phyloP scores from a whole-genome alignment of 768 basidiomycete species.

The Zangia roseola region DNA sequence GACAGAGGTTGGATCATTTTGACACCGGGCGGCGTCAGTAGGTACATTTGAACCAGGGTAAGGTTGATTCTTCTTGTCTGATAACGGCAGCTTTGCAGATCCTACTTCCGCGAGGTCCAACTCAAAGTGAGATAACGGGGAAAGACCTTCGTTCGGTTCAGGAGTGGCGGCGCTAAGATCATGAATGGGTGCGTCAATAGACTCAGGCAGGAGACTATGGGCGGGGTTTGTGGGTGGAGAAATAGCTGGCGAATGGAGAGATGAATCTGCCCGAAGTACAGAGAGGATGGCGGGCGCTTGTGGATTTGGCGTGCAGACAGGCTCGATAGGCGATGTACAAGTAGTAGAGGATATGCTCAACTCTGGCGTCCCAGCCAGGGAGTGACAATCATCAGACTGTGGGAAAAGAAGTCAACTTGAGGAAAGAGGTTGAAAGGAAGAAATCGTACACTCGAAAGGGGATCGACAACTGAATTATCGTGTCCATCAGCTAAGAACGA shows the following conservation, averaged over 20 bases:
- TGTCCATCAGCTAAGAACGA: slow-evolving; percentile 32
- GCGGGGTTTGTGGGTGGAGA: not conserved
- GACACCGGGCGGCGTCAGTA: not conserved
- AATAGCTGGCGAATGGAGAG: not conserved
- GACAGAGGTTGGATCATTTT: not conserved
- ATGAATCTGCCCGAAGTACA: not conserved
- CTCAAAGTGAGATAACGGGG: slow-evolving; percentile 26
- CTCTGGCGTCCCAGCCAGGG: slow-evolving; percentile 8
- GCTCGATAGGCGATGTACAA: slow-evolving; percentile 12
- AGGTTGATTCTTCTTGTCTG: slow-evolving; percentile 22
- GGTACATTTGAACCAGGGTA: slow-evolving; percentile 1
- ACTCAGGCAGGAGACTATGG: not conserved
- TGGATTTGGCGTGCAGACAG: not conserved
- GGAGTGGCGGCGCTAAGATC: not conserved
- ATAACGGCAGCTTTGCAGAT: slow-evolving; percentile 16
- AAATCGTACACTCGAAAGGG: slow-evolving; percentile 29
- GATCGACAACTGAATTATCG: slow-evolving; percentile 9
- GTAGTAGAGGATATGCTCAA: slow-evolving; percentile 11
- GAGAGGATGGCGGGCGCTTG: not conserved
- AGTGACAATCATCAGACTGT: slow-evolving; percentile 13
- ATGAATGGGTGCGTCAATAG: not conserved
- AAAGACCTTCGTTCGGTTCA: slow-evolving; percentile 9
- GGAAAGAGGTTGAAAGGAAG: slow-evolving; percentile 5
- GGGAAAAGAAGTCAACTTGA: slow-evolving; percentile 4
- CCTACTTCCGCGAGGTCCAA: slow-evolving; percentile 22